These are phyloP conservation scores for Boletales sp. DNA, from an alignment of 768 basidiomycete species.

Conservation along the genomic window DNA sequence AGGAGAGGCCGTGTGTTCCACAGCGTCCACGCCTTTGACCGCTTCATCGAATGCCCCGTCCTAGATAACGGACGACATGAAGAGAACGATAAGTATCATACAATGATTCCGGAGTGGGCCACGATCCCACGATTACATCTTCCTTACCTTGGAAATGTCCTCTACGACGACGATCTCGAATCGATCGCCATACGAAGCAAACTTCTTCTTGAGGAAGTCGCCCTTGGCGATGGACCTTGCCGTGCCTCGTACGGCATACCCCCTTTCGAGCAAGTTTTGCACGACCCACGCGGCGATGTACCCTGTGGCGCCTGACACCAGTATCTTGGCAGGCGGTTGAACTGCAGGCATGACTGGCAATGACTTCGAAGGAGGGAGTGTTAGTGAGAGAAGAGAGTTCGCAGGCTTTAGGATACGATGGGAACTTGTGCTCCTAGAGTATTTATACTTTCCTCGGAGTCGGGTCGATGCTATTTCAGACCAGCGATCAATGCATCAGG, in stretches of 20 bases:
- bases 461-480: too few relatives aligned
- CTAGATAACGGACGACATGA: constrained; percentile 24
- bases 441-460: too few relatives aligned
- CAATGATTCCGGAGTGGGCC: neutral
- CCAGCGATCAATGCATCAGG: too few relatives aligned
- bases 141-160: constrained; percentile 56
- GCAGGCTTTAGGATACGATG: neutral
- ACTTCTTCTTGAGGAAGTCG: constrained; percentile 49
- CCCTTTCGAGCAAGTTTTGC: constrained; percentile 51
- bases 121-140: too few relatives aligned
- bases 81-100: neutral
- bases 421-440: neutral
- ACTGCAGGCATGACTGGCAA: constrained; percentile 19
- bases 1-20: constrained; percentile 69
- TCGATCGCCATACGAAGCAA: constrained; percentile 50
- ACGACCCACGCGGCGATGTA: constrained; percentile 46
- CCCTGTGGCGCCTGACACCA: constrained; percentile 28
- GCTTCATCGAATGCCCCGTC: constrained; percentile 75
- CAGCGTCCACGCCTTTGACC: constrained; percentile 70
- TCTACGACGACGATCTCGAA: constrained; percentile 66
- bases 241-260: constrained; percentile 63
- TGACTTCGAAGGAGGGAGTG: neutral
- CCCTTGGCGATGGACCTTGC: constrained; percentile 64
- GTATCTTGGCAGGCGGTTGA: constrained; percentile 25
- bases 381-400: neutral